Evolutionary conservation across 176 grass and related monocot species (phyloP).

Genomic region (Ampelocalamus luodianensis): DNA sequence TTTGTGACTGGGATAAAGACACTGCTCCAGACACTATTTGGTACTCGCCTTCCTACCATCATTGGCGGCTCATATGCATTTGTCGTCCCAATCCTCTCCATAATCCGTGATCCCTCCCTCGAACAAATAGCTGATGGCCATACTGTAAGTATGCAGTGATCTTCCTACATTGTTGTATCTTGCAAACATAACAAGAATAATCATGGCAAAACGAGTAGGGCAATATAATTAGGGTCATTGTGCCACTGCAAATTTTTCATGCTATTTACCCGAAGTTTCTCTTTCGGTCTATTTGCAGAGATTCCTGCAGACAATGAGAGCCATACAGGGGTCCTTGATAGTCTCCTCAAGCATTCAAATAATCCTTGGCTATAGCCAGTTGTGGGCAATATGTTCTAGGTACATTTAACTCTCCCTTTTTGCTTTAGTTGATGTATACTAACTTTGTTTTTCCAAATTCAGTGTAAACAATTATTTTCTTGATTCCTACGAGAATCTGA

Average conservation of each 20-base stretch:
- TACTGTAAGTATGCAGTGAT: slow-evolving; percentile 49
- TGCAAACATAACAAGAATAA: neutral
- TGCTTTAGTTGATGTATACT: neutral
- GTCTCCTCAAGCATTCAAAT: slow-evolving; percentile 98
- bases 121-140: slow-evolving; percentile 66
- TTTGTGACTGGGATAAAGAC: slow-evolving; percentile 97
- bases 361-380: slow-evolving; percentile 90
- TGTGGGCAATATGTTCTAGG: slow-evolving; percentile 99
- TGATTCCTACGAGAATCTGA: neutral
- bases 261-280: neutral
- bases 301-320: slow-evolving; percentile 83
- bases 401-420: slow-evolving; percentile 43
- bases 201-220: neutral
- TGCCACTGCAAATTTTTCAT: neutral
- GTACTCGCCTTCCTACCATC: slow-evolving; percentile 86
- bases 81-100: slow-evolving; percentile 79
- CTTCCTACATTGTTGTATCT: neutral
- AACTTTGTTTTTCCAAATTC: neutral
- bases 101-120: slow-evolving; percentile 72
- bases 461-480: slow-evolving; percentile 9
- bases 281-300: slow-evolving; percentile 60
- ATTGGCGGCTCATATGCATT: slow-evolving; percentile 88
- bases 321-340: slow-evolving; percentile 84
- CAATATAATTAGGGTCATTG: neutral
- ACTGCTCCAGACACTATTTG: slow-evolving; percentile 87